Conservation (phyloP, 2,329 filamentous ascomycete genomes). For the Diplodia mutila region DNA sequence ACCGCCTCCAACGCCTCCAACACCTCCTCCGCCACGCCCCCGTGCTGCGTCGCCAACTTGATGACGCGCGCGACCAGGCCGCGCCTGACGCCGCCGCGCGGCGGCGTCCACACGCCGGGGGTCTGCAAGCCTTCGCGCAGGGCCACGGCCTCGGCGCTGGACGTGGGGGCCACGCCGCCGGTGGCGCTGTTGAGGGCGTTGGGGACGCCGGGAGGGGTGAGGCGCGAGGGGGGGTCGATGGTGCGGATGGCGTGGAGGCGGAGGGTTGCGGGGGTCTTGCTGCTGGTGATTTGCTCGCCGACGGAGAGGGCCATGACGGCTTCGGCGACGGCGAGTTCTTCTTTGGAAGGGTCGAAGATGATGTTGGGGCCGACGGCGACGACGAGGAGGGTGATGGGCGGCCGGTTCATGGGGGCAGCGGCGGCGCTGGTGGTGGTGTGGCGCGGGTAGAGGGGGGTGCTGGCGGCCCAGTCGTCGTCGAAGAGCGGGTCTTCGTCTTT, state of each 20-base stretch:
- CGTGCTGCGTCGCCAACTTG: constrained; percentile 72
- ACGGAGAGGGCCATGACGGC: constrained; percentile 85
- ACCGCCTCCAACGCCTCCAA: constrained; percentile 79
- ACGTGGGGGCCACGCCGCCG: constrained; percentile 44
- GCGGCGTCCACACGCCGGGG: constrained; percentile 80
- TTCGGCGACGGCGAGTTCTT: constrained; percentile 93
- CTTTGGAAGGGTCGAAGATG: constrained; percentile 88
- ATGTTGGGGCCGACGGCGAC: constrained; percentile 84
- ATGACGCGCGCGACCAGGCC: constrained; percentile 73
- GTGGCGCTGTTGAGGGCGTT: constrained; percentile 52
- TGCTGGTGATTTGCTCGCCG: constrained; percentile 41
- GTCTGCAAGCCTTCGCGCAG: constrained; percentile 61
- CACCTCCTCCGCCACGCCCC: constrained; percentile 84
- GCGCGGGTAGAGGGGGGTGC: constrained; percentile 74
- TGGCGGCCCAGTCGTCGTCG: constrained; percentile 94
- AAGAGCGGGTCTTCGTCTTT: constrained; percentile 96
- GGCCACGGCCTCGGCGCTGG: constrained; percentile 46
- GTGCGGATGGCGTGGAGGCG: constrained; percentile 52
- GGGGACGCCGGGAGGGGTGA: constrained; percentile 54
- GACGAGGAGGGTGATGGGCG: constrained; percentile 88
- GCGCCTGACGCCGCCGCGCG: constrained; percentile 80
- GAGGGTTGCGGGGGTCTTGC: constrained; percentile 32
- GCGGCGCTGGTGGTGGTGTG: constrained; percentile 30
- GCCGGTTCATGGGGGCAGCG: constrained; percentile 52
- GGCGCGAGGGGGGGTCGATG: constrained; percentile 54